These are phyloP conservation scores for Paramecium sexaurelia DNA, from an alignment of 73 alveolate genomes.

Conservation along the genomic window DNA sequence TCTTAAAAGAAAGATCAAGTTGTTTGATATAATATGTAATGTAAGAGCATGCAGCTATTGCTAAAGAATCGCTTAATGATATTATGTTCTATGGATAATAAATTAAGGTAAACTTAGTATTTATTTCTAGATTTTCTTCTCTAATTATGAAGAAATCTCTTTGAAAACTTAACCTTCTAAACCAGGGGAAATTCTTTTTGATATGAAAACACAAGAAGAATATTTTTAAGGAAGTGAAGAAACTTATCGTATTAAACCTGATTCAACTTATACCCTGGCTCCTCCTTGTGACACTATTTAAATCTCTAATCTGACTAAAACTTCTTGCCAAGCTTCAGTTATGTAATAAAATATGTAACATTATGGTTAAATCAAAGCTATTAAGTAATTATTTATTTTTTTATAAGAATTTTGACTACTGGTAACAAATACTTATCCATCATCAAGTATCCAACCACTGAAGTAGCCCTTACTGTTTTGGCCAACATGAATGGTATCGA, in stretches of 20 bases:
- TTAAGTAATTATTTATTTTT: neutral
- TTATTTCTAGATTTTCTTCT: conserved; percentile 16
- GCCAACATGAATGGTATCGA: conserved; percentile 17
- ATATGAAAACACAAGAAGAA: conserved; percentile 22
- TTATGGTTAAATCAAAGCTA: neutral
- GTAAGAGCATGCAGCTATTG: conserved; percentile 59
- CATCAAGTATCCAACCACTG: neutral
- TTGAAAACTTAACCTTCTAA: conserved; percentile 29
- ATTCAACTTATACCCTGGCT: conserved; percentile 39
- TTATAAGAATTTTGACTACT: neutral
- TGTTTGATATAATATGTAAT: conserved; percentile 34
- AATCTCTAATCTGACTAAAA: conserved; percentile 16
- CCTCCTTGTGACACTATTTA: conserved; percentile 44
- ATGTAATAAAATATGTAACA: neutral
- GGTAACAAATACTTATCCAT: neutral
- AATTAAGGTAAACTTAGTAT: conserved; percentile 39
- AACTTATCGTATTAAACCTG: conserved; percentile 34
- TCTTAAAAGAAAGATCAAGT: conserved; percentile 61
- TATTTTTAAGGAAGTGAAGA: conserved; percentile 52
- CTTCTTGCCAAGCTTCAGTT: neutral
- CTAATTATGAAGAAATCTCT: conserved; percentile 51
- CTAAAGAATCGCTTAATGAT: conserved; percentile 64
- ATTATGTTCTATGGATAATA: conserved; percentile 42
- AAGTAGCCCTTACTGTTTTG: conserved; percentile 19
- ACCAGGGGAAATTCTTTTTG: conserved; percentile 47